Base-by-base conservation (phyloP, 768 basidiomycete genomes). In the Xerocomellus intermedius region DNA sequence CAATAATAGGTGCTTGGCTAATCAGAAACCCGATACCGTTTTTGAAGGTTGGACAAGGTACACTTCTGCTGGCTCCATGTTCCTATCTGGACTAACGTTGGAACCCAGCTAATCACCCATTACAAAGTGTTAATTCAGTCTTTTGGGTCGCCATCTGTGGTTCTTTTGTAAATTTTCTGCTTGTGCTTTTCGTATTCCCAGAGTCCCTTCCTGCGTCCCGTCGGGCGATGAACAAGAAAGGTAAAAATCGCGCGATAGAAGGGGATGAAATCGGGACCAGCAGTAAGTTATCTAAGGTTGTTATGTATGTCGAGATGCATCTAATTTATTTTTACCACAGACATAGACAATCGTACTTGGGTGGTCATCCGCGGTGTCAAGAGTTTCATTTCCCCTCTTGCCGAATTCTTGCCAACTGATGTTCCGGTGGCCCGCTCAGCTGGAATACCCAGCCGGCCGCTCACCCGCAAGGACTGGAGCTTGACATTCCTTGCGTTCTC, bases 401-500 rank as follows among this genome's bases (percentile, higher is more conserved):
- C 79, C 0, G 79, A 91, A 64, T 89, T 94, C 65, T 69, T 81
- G 26, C 91, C 91, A 14, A 75, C 77, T 48, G 73, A 72, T 42
- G 68, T 79, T 22, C 75, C 80, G 37, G 67, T 46, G 19, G 70
- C 75, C 4, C 73, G 74, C 28, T 67, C 68, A 16, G 74, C 75
- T 36, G 81, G 70, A 60, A 85, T 87, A 60, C 88, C 82, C 71
- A 87, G 81, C 66, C 76, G 89, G 65, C 81, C 82, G 4, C 53
- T 79, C 13, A 78, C 79, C 1, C 68, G 56, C 47, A 82, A 72
- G 61, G 90, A 91, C 64, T 94, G 85, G 78, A 90, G 85, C 64
- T 73, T 95, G 66, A 86, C 86, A 3, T 75, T 84, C 54, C 70
- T 91, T 4, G 91, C 85, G 3, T 50, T 81, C 5, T 80, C 81